Evolutionary conservation across 495 filamentous ascomycete genomes (phyloP).

Genomic region (Aspergillus mulundensis): DNA sequence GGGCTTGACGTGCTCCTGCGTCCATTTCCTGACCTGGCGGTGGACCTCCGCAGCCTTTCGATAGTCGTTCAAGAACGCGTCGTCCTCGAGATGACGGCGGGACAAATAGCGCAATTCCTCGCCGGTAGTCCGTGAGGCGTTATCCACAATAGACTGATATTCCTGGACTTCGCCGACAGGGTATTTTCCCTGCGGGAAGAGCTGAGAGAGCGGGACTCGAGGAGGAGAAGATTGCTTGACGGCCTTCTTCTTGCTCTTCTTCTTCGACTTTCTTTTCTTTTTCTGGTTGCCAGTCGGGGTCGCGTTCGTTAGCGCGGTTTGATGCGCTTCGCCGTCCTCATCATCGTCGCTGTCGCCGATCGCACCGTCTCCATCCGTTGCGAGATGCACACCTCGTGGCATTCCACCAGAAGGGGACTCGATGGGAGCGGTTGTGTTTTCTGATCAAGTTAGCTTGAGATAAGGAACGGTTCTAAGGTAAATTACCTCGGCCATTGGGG

Average conservation of each 20-base stretch:
- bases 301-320: constrained; percentile 23
- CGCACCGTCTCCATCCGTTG: constrained; percentile 39
- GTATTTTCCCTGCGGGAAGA: constrained; percentile 50
- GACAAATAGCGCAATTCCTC: constrained; percentile 55
- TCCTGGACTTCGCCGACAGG: constrained; percentile 50
- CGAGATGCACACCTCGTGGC: constrained; percentile 30
- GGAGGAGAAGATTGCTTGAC: constrained; percentile 52
- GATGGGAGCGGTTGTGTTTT: constrained; percentile 20
- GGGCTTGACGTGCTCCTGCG: constrained; percentile 52
- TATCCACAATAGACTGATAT: constrained; percentile 45
- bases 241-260: constrained; percentile 48
- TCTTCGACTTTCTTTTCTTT: constrained; percentile 46
- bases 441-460: constrained; percentile 9
- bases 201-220: constrained; percentile 44
- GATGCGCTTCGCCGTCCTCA: constrained; percentile 55
- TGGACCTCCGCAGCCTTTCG: constrained; percentile 59
- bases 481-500: constrained; percentile 13
- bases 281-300: constrained; percentile 33
- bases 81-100: constrained; percentile 44
- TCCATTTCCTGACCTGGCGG: constrained; percentile 57
- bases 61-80: constrained; percentile 55
- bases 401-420: constrained; percentile 40
- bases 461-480: not conserved
- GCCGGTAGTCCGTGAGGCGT: constrained; percentile 53
- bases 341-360: constrained; percentile 46